These are phyloP conservation scores for Berberis vulgaris DNA, from an alignment of 164 flowering plant species.

Conservation along the genomic window DNA sequence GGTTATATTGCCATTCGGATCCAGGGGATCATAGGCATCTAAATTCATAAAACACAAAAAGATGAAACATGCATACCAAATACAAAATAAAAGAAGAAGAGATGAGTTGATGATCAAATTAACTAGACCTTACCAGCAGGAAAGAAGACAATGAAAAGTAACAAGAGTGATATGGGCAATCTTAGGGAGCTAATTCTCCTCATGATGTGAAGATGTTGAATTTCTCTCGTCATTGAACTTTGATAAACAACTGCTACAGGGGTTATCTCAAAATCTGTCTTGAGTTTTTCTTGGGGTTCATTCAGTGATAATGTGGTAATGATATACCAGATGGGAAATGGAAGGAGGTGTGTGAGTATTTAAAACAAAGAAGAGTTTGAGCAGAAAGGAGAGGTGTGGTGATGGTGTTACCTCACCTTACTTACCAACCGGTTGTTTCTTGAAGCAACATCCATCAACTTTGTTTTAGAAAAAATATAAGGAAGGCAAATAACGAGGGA, in stretches of 20 bases:
- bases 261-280: not conserved
- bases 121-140: slow-evolving; percentile 26
- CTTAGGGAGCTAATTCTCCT: not conserved
- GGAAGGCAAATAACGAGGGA: slow-evolving; percentile 19
- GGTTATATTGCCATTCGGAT: slow-evolving; percentile 49
- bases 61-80: not conserved
- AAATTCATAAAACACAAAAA: slow-evolving; percentile 1
- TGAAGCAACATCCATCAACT: slow-evolving; percentile 48
- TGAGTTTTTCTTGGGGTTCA: not conserved
- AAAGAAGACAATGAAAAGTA: slow-evolving; percentile 19
- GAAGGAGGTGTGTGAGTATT: not conserved
- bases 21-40: slow-evolving; percentile 54
- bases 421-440: slow-evolving; percentile 55
- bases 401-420: slow-evolving; percentile 9
- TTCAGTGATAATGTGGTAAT: not conserved
- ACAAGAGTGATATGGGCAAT: not conserved
- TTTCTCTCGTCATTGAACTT: no score
- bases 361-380: slow-evolving; percentile 12
- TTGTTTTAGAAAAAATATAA: slow-evolving; percentile 11
- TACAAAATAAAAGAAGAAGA: not conserved
- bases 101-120: not conserved
- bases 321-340: not conserved
- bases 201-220: no score
- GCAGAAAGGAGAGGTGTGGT: slow-evolving; percentile 1
- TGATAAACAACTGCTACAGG: no score